Base-by-base conservation (phyloP, 345 rosid genomes). In the Salix exigua region DNA sequence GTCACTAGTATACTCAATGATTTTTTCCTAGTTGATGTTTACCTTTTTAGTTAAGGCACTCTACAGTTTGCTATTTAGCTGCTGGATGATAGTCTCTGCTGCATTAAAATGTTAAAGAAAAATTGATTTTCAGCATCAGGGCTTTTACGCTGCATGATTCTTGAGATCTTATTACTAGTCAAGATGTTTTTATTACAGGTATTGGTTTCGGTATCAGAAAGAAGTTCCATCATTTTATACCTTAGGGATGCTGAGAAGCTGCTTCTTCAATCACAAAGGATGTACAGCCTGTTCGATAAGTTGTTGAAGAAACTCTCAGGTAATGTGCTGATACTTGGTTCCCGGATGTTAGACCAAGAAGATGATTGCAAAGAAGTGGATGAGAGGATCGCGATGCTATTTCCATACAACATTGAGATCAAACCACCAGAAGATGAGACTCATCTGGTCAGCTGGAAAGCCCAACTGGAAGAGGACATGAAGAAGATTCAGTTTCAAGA, bases 361-460 rank as follows among this genome's bases (percentile, higher is more conserved):
- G 94, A 91, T 62, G 93, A 87, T 74, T 82, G 48, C 77, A 77
- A 79, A 70, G 91, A 92, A 81, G 82, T 89, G 31, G 82, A 83
- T 61, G 91, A 91, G 81, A 83, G 83, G 75, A 82, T 90, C 58
- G 79, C 84, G 4, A 55, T 68, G 65, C 42, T 94, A 55, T 96
- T 96, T 81, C 97, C 98, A 37, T 96, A 92, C 85, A 88, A 87
- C 72, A 88, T 93, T 14, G 89, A 84, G 62, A 89, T 93, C 77
- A 89, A 81, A 82, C 90, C 96, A 67, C 96, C 97, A 0, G 94
- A 91, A 78, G 98, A 96, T 64, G 97, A 92, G 86, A 78, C 87
- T 62, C 83, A 82, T 87, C 94, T 83, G 68, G 81, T 77, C 72
- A 88, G 80, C 89, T 96, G 99, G 99, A 94, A 84, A 82, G 83